phyloP scores from a whole-genome alignment of 2,329 filamentous ascomycete species.

The Penicillium sp. region DNA sequence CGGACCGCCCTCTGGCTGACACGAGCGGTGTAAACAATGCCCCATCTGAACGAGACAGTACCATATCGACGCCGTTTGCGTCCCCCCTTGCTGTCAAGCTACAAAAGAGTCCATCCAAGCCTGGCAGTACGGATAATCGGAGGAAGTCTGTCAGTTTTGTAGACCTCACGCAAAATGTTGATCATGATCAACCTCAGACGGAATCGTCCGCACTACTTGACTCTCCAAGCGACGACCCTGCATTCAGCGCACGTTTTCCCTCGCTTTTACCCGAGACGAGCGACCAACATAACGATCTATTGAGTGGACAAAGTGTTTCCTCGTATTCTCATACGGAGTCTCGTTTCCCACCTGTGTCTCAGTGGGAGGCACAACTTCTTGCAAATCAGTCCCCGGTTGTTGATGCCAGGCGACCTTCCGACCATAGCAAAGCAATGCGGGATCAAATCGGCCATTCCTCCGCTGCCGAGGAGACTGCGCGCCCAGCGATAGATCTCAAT shows the following conservation, averaged over 20 bases:
- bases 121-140: constrained; percentile 1
- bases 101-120: not conserved
- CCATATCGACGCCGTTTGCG: not conserved
- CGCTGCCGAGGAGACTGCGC: constrained; percentile 21
- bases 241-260: constrained; percentile 30
- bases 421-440: not conserved
- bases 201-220: constrained; percentile 23
- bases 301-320: constrained; percentile 10
- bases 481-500: constrained; percentile 6
- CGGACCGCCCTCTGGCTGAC: not conserved
- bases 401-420: not conserved
- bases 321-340: constrained; percentile 18
- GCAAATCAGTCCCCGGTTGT: constrained; percentile 12
- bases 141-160: constrained; percentile 16
- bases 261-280: constrained; percentile 24
- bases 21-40: not conserved
- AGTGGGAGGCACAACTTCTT: constrained; percentile 30
- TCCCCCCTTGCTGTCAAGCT: not conserved
- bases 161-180: not conserved
- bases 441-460: not conserved
- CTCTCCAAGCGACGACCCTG: constrained; percentile 24
- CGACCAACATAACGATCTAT: not conserved
- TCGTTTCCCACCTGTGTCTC: constrained; percentile 33
- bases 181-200: not conserved
- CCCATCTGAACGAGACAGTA: not conserved